Evolutionary conservation across 179 eudicot genomes (phyloP).

Genomic region (Silene noctiflora): DNA sequence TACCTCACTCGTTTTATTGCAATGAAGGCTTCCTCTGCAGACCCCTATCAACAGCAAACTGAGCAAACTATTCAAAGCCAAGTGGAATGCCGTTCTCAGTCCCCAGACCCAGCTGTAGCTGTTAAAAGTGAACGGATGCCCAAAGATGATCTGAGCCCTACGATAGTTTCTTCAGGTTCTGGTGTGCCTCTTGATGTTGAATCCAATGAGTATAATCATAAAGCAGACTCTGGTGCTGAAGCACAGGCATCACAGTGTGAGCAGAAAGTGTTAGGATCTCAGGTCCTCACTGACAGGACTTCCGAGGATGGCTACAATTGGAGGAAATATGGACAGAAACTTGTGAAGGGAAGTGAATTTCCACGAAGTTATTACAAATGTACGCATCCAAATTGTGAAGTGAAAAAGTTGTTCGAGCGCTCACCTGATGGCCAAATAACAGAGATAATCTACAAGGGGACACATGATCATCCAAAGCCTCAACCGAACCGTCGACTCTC

Average conservation of each 20-base stretch:
- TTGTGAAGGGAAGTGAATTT: constrained; percentile 76
- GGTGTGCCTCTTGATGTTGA: constrained; percentile 38
- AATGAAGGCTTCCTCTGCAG: constrained; percentile 54
- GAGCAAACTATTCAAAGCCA: constrained; percentile 46
- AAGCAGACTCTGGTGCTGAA: constrained; percentile 34
- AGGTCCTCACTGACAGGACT: constrained; percentile 49
- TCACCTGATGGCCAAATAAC: constrained; percentile 80
- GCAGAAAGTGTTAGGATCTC: constrained; percentile 43
- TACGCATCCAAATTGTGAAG: constrained; percentile 80
- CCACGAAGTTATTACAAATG: constrained; percentile 87
- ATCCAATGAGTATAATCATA: constrained; percentile 43
- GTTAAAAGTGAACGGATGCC: constrained; percentile 44
- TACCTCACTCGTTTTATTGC: constrained; percentile 28
- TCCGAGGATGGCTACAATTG: constrained; percentile 91
- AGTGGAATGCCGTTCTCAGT: constrained; percentile 43
- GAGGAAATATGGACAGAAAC: constrained; percentile 86
- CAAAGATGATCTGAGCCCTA: constrained; percentile 36
- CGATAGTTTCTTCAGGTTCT: constrained; percentile 31
- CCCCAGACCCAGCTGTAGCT: constrained; percentile 41
- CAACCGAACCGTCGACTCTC: constrained; percentile 75
- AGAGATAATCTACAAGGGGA: constrained; percentile 90
- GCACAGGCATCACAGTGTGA: constrained; percentile 48
- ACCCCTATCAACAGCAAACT: constrained; percentile 43
- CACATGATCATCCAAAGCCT: constrained; percentile 97
- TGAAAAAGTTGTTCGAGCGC: constrained; percentile 89